A percentile compares a stretch with the other conserved stretches of the same genome.
phyloP scores from a whole-genome alignment of 352 stramenopile species.

The Blastocystis sp. region DNA sequence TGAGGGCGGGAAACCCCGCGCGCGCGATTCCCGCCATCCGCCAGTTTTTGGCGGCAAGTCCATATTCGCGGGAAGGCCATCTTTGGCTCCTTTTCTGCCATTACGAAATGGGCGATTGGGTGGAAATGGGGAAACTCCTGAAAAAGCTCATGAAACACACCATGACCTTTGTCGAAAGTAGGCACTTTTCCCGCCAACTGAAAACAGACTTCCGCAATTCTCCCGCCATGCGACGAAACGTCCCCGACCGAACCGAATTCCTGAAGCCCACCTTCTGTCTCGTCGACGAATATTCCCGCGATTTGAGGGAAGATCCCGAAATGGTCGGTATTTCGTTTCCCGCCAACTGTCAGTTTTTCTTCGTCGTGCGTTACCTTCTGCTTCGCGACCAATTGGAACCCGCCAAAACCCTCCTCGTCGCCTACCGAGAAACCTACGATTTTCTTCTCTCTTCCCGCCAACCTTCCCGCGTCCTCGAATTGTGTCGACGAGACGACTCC shows the following conservation, averaged over 20 bases:
- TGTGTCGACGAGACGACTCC: not conserved
- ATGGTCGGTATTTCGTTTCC: not conserved
- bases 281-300: not conserved
- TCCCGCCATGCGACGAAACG: not conserved
- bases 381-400: not conserved
- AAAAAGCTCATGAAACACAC: not conserved
- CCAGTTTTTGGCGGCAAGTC: slow-evolving; percentile 18
- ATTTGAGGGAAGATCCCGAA: not conserved
- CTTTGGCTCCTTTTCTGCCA: slow-evolving; percentile 22
- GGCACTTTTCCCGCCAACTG: no score
- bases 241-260: not conserved
- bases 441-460: not conserved
- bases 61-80: slow-evolving; percentile 32
- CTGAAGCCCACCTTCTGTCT: not conserved
- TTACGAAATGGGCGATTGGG: not conserved
- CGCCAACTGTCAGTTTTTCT: not conserved
- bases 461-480: not conserved
- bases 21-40: slow-evolving; percentile 12
- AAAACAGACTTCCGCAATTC: no score
- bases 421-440: not conserved
- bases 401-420: not conserved
- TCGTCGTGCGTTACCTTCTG: slow-evolving; percentile 4
- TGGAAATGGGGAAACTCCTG: not conserved
- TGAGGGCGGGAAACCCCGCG: no score
- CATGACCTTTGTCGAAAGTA: not conserved